Conservation (phyloP, 2,329 filamentous ascomycete genomes). For the Trichocomaceae sp. region DNA sequence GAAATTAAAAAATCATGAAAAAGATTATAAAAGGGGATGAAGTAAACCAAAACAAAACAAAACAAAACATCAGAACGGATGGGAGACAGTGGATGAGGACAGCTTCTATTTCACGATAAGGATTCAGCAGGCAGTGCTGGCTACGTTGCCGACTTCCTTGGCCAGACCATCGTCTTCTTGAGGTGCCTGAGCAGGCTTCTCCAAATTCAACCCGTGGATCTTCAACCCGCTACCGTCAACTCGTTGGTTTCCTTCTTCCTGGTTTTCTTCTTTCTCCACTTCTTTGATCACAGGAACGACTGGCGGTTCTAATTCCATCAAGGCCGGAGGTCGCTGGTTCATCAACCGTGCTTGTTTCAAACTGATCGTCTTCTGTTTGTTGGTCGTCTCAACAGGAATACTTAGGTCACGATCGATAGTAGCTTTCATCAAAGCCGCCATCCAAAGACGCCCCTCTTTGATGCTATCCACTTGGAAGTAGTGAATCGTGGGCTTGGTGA, state of each 20-base stretch:
- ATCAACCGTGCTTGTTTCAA: conserved; percentile 80
- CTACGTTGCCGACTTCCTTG: conserved; percentile 13
- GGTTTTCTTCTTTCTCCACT: conserved; percentile 20
- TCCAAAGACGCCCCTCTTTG: conserved; percentile 85
- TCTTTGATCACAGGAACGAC: not conserved
- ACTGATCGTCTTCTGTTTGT: conserved; percentile 94
- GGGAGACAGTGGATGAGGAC: not conserved
- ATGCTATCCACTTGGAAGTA: conserved; percentile 95
- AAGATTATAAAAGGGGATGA: not conserved
- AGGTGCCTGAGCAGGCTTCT: conserved; percentile 18
- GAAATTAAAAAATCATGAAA: not conserved
- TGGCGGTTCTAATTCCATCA: conserved; percentile 55
- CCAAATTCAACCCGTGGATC: conserved; percentile 28
- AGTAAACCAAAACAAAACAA: not conserved
- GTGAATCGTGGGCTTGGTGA: conserved; percentile 94
- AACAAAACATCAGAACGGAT: not conserved
- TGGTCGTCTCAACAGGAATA: conserved; percentile 76
- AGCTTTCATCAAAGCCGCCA: conserved; percentile 97
- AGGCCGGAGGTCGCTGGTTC: conserved; percentile 80
- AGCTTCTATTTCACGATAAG: not conserved
- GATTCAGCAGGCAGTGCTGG: conserved; percentile 20
- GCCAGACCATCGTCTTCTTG: conserved; percentile 14
- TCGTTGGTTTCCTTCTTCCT: conserved; percentile 15
- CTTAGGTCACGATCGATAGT: conserved; percentile 87
- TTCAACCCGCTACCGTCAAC: conserved; percentile 28